Evolutionary conservation across 805 yeast genomes (phyloP), one percentile per base, ranked within the genome.

Genomic region (Kodamaea neixiangensis): DNA sequence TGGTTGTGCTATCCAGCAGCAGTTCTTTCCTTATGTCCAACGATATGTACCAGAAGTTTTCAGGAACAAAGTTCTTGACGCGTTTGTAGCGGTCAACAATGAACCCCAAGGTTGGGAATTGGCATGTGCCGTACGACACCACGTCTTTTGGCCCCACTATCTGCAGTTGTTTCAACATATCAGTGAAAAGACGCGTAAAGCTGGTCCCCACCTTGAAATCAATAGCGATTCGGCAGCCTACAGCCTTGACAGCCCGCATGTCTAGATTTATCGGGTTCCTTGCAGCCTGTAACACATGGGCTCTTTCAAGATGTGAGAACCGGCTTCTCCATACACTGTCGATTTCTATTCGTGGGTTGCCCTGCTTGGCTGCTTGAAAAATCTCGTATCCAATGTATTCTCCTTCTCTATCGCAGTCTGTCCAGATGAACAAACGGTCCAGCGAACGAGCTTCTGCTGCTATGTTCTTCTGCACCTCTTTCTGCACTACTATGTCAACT

Each of bases 341-440:
- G 17, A 56, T 29, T 9, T 72, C 76, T 15, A 79, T 59, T 0
- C 67, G 71, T 40, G 90, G 61, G 61, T 87, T 86, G 5, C 67
- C 65, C 54, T 73, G 75, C 46, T 65, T 63, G 0, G 96, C 97
- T n/a, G 84, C 85, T 48, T 83, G 77, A 33, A 81, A 76, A 13
- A 96, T 82, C 60, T 92, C 97, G 71, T 77, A 82, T 0, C 97
- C 98, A 50, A 92, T 92, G 66, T 83, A 87, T 65, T 92, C 98
- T 1, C 98, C 98, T 65, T 92, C 98, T 34, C 97, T 75, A 76
- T 92, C 98, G 69, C 99, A 94, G 77, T 94, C 99, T 0, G 99
- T 94, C 98, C 99, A 94, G 6, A 94, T 89, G 88, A 90, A 89
- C 49, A 94, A 69, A 37, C 72, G 71, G 47, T 82, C 80, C 4